Percentiles rank a stretch among this genome's conserved stretches.
Evolutionary conservation across 2,329 filamentous ascomycete species (phyloP).

Genomic region (Gyromitra esculenta): DNA sequence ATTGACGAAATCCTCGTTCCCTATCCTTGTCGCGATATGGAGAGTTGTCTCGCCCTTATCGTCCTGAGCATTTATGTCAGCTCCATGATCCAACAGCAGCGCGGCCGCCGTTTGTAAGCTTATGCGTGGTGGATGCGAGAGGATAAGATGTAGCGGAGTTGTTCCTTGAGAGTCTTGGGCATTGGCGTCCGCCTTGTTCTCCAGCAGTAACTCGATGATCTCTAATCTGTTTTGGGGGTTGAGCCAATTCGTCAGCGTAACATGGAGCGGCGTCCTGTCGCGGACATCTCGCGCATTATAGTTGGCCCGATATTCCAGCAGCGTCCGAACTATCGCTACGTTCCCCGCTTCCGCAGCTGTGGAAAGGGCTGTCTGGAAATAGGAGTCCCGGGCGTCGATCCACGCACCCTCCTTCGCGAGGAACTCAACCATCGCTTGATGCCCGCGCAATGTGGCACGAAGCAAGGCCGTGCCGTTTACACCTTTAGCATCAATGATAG

Average conservation of each 20-base stretch:
- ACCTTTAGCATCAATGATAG: background rate
- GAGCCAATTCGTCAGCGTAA: background rate
- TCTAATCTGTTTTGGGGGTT: background rate
- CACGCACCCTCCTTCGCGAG: background rate
- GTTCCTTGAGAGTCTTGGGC: constrained; percentile 3
- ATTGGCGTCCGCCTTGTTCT: constrained; percentile 6
- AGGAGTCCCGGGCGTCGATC: constrained; percentile 5
- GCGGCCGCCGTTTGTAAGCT: background rate
- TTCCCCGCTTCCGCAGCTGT: background rate
- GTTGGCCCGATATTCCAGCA: background rate
- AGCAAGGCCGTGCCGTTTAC: background rate
- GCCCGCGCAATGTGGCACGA: background rate
- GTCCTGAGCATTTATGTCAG: constrained; percentile 14
- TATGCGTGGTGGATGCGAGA: background rate
- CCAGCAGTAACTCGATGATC: constrained; percentile 8
- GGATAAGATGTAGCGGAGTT: constrained; percentile 19
- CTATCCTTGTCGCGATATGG: constrained; percentile 7
- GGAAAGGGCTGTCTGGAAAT: background rate
- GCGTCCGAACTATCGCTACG: background rate
- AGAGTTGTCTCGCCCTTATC: constrained; percentile 19
- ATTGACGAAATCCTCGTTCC: background rate
- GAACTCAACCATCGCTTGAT: constrained; percentile 4
- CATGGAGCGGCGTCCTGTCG: constrained; percentile 9
- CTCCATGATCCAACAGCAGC: constrained; percentile 11
- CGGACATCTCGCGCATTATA: background rate